phyloP scores from a whole-genome alignment of 2,329 filamentous ascomycete genomes.

The Polytolypa hystricis region DNA sequence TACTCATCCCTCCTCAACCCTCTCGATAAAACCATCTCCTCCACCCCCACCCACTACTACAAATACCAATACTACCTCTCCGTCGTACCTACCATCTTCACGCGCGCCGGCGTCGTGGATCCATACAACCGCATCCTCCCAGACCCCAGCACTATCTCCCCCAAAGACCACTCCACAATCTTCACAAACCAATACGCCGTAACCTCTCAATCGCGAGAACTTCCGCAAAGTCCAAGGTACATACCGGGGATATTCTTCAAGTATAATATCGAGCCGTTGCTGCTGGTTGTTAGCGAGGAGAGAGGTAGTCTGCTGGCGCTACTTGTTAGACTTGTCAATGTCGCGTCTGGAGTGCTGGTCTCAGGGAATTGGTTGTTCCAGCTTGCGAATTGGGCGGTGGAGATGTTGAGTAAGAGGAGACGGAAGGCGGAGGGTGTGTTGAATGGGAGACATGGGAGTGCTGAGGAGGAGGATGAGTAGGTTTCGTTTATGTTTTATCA shows the following conservation, averaged over 20 bases:
- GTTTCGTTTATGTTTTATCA: background rate
- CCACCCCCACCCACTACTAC: constrained; percentile 68
- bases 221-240: constrained; percentile 49
- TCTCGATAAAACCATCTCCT: constrained; percentile 78
- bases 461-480: constrained; percentile 15
- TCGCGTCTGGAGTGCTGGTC: constrained; percentile 81
- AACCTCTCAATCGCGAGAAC: constrained; percentile 66
- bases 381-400: constrained; percentile 61
- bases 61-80: constrained; percentile 98
- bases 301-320: constrained; percentile 65
- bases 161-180: constrained; percentile 47
- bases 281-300: constrained; percentile 74
- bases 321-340: constrained; percentile 75
- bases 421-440: constrained; percentile 38
- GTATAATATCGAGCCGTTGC: constrained; percentile 94
- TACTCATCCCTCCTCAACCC: constrained; percentile 91
- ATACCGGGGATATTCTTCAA: constrained; percentile 95
- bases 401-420: constrained; percentile 35
- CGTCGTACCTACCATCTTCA: constrained; percentile 89
- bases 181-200: constrained; percentile 97
- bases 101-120: constrained; percentile 36
- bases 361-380: constrained; percentile 90
- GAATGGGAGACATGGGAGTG: constrained; percentile 28
- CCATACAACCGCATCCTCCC: constrained; percentile 29
- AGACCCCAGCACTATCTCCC: constrained; percentile 24